Conservation (phyloP, 768 basidiomycete genomes). For the Mycena alexandri region DNA sequence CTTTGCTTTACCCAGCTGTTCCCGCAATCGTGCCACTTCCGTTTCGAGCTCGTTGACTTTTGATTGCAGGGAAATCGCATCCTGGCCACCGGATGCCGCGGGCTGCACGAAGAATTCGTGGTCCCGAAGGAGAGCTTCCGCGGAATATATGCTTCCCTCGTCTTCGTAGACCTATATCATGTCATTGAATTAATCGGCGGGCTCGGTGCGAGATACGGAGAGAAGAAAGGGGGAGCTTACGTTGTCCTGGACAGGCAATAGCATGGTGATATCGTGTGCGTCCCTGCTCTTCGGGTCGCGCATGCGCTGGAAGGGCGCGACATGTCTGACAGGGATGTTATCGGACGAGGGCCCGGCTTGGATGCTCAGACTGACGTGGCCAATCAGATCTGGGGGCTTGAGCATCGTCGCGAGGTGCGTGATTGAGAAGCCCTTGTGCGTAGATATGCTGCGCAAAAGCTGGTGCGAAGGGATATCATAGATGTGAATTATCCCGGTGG, state of each 20-base stretch:
- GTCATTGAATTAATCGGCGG: slow-evolving; percentile 11
- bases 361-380: slow-evolving; percentile 75
- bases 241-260: slow-evolving; percentile 62
- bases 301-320: slow-evolving; percentile 81
- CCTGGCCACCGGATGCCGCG: slow-evolving; percentile 43
- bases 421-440: slow-evolving; percentile 77
- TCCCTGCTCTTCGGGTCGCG: slow-evolving; percentile 76
- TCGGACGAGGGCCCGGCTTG: slow-evolving; percentile 59
- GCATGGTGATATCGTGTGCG: slow-evolving; percentile 75
- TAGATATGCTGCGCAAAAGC: slow-evolving; percentile 82
- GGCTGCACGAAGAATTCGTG: slow-evolving; percentile 73
- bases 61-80: slow-evolving; percentile 60
- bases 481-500: slow-evolving; percentile 77
- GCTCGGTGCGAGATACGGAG: slow-evolving; percentile 5
- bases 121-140: slow-evolving; percentile 72
- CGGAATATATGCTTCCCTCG: slow-evolving; percentile 55
- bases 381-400: slow-evolving; percentile 89
- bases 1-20: slow-evolving; percentile 86
- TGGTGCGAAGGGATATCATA: slow-evolving; percentile 95
- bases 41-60: slow-evolving; percentile 77
- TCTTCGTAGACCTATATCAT: slow-evolving; percentile 47
- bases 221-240: slow-evolving; percentile 48
- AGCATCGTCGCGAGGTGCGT: slow-evolving; percentile 83
- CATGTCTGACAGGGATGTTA: slow-evolving; percentile 72
- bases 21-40: slow-evolving; percentile 74